These are phyloP conservation scores for Cadophora sp. DNA, from an alignment of 2,329 filamentous ascomycete species.

Conservation along the genomic window DNA sequence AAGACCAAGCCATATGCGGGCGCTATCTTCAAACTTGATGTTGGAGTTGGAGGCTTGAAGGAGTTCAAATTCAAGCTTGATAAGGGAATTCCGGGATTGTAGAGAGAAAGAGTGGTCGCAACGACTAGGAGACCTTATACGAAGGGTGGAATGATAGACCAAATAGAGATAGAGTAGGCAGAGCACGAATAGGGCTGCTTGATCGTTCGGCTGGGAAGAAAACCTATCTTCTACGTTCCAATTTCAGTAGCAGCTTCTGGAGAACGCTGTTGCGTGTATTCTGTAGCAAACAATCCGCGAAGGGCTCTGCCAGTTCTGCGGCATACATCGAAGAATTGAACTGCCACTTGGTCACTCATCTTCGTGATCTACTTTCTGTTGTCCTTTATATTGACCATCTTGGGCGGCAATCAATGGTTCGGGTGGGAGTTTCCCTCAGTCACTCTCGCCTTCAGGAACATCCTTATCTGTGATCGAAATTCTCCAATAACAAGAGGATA, in stretches of 20 bases:
- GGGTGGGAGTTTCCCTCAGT: no score
- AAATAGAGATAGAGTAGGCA: conserved; percentile 16
- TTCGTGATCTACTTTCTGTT: no score
- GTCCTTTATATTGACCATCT: no score
- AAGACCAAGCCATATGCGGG: conserved; percentile 71
- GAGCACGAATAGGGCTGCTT: neutral
- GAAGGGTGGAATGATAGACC: neutral
- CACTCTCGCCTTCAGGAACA: no score
- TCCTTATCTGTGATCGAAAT: no score
- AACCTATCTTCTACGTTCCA: neutral
- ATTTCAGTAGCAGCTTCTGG: neutral
- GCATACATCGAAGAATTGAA: no score
- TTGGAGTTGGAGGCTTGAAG: conserved; percentile 71
- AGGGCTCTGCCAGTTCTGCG: no score
- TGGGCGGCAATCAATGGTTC: no score
- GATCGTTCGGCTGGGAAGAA: neutral
- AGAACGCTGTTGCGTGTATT: no score
- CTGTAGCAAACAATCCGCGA: no score
- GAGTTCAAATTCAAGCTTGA: conserved; percentile 66
- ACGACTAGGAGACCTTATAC: neutral
- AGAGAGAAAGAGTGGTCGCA: conserved; percentile 1
- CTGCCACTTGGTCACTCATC: no score
- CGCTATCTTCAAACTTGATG: conserved; percentile 77
- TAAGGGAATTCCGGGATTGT: conserved; percentile 19
- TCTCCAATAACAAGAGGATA: no score